Conservation (phyloP, 2,329 filamentous ascomycete species). For the Fusarium protoensiforme region DNA sequence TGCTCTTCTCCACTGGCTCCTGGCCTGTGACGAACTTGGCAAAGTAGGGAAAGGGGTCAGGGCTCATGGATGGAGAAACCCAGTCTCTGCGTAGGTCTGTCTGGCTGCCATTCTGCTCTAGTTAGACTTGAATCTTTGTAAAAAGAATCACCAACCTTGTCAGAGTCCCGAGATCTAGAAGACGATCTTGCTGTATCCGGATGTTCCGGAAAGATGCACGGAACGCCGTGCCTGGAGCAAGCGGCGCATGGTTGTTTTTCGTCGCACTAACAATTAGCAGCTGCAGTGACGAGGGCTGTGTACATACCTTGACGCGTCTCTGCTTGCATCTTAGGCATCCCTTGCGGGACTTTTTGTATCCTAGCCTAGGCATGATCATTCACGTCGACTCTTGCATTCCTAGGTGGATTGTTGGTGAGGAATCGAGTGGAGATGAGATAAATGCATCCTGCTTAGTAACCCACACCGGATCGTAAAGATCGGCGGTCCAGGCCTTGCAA, state of each 20-base stretch:
- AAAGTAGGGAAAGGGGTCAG: slow-evolving; percentile 37
- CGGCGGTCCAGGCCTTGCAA: background rate
- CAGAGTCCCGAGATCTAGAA: slow-evolving; percentile 10
- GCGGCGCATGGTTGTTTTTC: slow-evolving; percentile 52
- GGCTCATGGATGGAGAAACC: slow-evolving; percentile 5
- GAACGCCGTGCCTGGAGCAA: slow-evolving; percentile 49
- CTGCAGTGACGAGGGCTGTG: background rate
- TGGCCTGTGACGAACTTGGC: slow-evolving; percentile 36
- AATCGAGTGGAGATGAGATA: background rate
- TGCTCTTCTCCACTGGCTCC: slow-evolving; percentile 19
- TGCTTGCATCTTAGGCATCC: slow-evolving; percentile 51
- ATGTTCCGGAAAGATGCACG: slow-evolving; percentile 45
- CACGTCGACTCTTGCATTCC: background rate
- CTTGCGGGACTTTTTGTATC: slow-evolving; percentile 50
- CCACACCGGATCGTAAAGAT: background rate
- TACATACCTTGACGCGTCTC: slow-evolving; percentile 49
- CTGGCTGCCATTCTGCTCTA: background rate
- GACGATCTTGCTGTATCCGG: slow-evolving; percentile 4
- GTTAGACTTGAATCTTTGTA: background rate
- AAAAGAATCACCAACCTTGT: background rate
- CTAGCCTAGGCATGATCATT: slow-evolving; percentile 29
- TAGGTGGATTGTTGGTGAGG: background rate
- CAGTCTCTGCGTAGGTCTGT: background rate
- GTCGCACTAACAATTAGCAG: slow-evolving; percentile 47
- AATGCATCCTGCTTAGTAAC: background rate